Evolutionary conservation across 78 protist genomes (phyloP).

Genomic region (Planoprotostelium fungivorum): DNA sequence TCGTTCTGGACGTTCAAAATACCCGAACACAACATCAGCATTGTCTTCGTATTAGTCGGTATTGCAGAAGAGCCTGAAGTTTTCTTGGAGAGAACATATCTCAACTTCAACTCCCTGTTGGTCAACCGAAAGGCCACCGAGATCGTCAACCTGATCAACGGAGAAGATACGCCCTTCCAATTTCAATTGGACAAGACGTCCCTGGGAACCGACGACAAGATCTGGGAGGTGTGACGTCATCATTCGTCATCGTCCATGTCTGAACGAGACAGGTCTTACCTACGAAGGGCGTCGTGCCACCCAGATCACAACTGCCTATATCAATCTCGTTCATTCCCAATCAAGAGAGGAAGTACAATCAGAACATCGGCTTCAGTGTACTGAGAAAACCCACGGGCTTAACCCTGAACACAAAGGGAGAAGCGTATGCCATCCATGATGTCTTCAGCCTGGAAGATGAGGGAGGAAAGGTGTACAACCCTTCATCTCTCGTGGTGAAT

Average conservation of each 20-base stretch:
- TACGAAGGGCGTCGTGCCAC: constrained; percentile 43
- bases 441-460: not conserved
- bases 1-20: constrained; percentile 71
- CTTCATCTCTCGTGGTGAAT: not conserved
- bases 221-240: not conserved
- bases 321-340: constrained; percentile 48
- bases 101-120: constrained; percentile 55
- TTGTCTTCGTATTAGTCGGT: constrained; percentile 75
- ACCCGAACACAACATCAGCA: constrained; percentile 10
- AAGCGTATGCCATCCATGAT: constrained; percentile 65
- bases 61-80: constrained; percentile 69
- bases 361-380: constrained; percentile 36
- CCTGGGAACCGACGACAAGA: not conserved
- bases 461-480: constrained; percentile 10
- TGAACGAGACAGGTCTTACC: constrained; percentile 23
- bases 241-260: not conserved
- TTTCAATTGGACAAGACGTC: constrained; percentile 39
- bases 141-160: constrained; percentile 41
- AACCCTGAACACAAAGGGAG: constrained; percentile 74
- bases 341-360: constrained; percentile 53
- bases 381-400: constrained; percentile 41
- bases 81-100: constrained; percentile 18
- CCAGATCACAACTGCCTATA: constrained; percentile 13
- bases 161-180: constrained; percentile 55
- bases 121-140: constrained; percentile 21